Evolutionary conservation across 2,329 filamentous ascomycete species (phyloP), one percentile per base, ranked within the genome.

Genomic region (Xylaria sp.): DNA sequence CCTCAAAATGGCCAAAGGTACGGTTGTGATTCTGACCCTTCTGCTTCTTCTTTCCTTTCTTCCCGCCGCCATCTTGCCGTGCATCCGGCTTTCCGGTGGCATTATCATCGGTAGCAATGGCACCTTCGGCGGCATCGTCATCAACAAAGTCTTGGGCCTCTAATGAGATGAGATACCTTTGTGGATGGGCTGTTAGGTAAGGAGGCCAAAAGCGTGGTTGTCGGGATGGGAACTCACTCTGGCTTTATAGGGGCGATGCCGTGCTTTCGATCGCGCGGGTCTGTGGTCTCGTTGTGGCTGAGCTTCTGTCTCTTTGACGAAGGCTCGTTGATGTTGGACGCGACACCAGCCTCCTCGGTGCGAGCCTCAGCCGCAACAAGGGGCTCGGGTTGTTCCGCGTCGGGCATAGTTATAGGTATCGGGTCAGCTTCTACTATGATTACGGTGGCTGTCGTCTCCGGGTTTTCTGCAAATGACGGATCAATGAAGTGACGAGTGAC

Each of bases 21-120:
- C 94, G 90, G 67, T 87, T 87, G 66, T 89, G 93, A 76, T 98
- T 97, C 77, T 97, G 93, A 33, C 91, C 91, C 43, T 80, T 80
- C 67, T 78, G 80, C 25, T 85, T 82, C 72, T 84, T 86, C 70
- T 77, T 79, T 51, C 75, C 54, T 70, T 73, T 60, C 67, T 74
- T 49, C 74, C 72, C 41, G 73, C 73, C 38, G 31, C 63, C 41
- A 33, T 66, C 66, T 15, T 38, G 53, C 11, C 56, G 67, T 54
- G 67, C 43, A 58, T 76, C 68, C 67, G 73, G 66, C 73, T 80
- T 81, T 43, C 75, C 74, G 67, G 78, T 79, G 73, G 87, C 87
- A 57, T 86, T 84, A 57, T 84, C 84, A 71, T 88, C 85, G 66
- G 86, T 84, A 53, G 84, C 80, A 29, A 75, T 72, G 21, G 83